Base-by-base conservation (phyloP, 305 asterid genomes). In the Fraxinus paxiana region DNA sequence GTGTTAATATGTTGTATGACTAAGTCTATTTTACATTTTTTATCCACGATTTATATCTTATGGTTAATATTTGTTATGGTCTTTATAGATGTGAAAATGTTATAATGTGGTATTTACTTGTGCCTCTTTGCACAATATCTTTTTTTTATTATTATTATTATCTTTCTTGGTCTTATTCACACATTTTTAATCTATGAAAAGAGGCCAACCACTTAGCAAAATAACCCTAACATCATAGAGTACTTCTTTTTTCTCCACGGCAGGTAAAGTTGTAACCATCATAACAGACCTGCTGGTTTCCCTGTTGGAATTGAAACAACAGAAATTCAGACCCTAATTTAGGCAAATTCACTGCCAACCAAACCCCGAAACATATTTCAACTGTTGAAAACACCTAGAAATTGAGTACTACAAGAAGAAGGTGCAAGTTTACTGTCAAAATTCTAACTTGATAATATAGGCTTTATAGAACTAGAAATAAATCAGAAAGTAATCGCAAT, bases 361-460 rank as follows among this genome's bases (percentile, higher is more conserved):
- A 31, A 59, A 41, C 80, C 43, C 59, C 28, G 65, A 43, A 43
- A 46, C 37, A 35, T 34, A 73, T 76, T 28, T 77, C 81, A 80
- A 79, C 59, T 22, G 13, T 20, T 26, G 43, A 71, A 8, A 12
- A 8, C n/a, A 74, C 77, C 59, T 46, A 20, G 37, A 41, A 9
- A 38, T 28, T 43, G 1, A 76, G 81, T 70, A 46, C 80, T 34
- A 6, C 38, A 65, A 35, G 33, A 63, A 77, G 71, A 46, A 75
- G 33, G 20, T 17, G 48, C 18, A 51, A 74, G 17, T 41, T 31
- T 61, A 34, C 34, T 70, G 10, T 54, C 6, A 37, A 71, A n/a
- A 77, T 54, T 80, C 59, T 75, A 77, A 67, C 67, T 17, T 34
- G 56, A 70, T 80, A 63, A 59, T 72, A 30, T 24, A 77, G 78